These are phyloP conservation scores for Spathaspora sp. DNA, from an alignment of 1,139 yeast genomes.

Conservation along the genomic window DNA sequence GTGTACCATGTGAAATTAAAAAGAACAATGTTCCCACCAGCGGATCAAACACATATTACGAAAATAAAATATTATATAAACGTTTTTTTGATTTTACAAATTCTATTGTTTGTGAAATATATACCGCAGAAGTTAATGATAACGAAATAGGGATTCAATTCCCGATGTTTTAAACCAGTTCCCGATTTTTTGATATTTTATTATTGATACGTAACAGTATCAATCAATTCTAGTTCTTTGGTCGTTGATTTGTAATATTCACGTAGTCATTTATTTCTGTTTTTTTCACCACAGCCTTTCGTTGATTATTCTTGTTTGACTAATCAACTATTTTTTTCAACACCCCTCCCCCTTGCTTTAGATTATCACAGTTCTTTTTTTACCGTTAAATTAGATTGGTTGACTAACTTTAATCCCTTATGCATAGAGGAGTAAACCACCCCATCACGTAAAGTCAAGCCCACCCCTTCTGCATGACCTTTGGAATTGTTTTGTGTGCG, in stretches of 20 bases:
- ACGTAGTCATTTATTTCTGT: too few species aligned
- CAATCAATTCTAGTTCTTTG: too few species aligned
- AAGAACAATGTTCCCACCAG: background rate
- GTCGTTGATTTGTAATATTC: too few species aligned
- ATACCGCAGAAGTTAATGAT: background rate
- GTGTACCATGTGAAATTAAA: background rate
- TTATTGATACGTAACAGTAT: background rate
- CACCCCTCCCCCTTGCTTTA: background rate
- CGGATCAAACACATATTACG: background rate
- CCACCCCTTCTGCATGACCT: background rate
- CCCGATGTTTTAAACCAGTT: background rate
- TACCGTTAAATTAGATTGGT: background rate
- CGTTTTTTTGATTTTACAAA: background rate
- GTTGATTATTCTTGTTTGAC: too few species aligned
- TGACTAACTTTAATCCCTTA: background rate
- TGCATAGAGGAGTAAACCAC: background rate
- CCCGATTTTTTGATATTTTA: background rate
- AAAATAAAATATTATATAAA: background rate
- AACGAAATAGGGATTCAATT: background rate
- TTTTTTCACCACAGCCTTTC: too few species aligned
- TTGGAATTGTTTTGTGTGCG: background rate
- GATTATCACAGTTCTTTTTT: background rate
- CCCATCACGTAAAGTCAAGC: background rate
- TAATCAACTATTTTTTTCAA: background rate
- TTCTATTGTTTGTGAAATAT: background rate